Conservation (phyloP, 2,329 filamentous ascomycete species). For the Nemania sp. region DNA sequence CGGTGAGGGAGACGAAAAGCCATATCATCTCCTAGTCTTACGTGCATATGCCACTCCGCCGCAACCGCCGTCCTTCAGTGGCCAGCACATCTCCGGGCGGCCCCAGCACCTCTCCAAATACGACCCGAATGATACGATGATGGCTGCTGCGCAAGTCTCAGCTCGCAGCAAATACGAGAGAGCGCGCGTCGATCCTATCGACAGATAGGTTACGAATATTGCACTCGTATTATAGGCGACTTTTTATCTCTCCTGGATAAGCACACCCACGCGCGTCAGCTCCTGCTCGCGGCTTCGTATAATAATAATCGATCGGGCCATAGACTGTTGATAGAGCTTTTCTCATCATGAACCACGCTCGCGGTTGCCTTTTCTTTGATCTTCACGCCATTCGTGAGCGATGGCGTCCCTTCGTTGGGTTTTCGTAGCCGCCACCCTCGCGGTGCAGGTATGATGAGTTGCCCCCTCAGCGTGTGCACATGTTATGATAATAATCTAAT, state of each 20-base stretch:
- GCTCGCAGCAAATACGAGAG: neutral
- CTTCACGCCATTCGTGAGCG: neutral
- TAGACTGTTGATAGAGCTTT: neutral
- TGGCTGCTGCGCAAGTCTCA: conserved; percentile 6
- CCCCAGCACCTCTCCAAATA: neutral
- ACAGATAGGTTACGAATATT: no score
- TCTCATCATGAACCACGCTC: conserved; percentile 4
- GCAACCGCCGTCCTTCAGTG: neutral
- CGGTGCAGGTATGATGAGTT: no score
- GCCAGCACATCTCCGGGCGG: conserved; percentile 1
- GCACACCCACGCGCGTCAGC: neutral
- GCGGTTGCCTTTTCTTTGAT: conserved; percentile 7
- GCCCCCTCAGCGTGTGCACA: no score
- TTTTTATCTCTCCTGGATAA: no score
- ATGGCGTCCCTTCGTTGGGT: conserved; percentile 4
- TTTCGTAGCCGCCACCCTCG: no score
- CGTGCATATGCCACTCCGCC: conserved; percentile 8
- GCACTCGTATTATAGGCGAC: no score
- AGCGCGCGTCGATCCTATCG: no score
- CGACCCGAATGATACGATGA: conserved; percentile 11
- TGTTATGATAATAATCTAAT: no score
- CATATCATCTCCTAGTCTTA: conserved; percentile 5
- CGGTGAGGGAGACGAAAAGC: neutral
- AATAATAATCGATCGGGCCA: conserved; percentile 3
- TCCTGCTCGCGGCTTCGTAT: neutral